Percentiles rank a stretch among this genome's conserved stretches.
These are phyloP conservation scores for Cercophora scortea DNA, from an alignment of 495 filamentous ascomycete genomes.

Conservation along the genomic window DNA sequence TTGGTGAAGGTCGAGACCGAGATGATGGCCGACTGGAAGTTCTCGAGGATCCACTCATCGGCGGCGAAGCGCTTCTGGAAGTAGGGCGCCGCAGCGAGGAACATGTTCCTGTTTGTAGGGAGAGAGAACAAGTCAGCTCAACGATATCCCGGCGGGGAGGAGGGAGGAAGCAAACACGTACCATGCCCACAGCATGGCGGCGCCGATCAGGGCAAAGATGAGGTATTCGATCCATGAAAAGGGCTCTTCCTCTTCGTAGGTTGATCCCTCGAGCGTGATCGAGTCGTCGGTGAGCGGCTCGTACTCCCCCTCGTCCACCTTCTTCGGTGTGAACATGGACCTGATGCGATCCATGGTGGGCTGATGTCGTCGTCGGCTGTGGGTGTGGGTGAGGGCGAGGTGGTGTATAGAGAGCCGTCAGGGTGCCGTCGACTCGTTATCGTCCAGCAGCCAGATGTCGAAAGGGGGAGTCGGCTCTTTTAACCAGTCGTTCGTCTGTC, in stretches of 20 bases:
- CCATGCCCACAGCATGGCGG: constrained; percentile 97
- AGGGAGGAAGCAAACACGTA: constrained; percentile 37
- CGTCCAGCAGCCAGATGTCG: too few relatives aligned
- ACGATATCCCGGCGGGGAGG: neutral
- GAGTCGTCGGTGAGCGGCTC: constrained; percentile 43
- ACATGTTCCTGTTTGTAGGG: constrained; percentile 74
- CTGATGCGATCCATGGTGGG: constrained; percentile 21
- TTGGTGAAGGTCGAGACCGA: constrained; percentile 82
- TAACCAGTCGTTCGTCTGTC: too few relatives aligned
- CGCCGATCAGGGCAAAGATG: constrained; percentile 78
- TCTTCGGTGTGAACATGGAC: constrained; percentile 16
- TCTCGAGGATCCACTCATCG: constrained; percentile 58
- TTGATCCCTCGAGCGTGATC: constrained; percentile 20
- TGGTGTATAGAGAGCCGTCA: too few relatives aligned
- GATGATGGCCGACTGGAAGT: constrained; percentile 84
- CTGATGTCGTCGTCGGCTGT: neutral
- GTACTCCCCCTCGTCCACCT: constrained; percentile 43
- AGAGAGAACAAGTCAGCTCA: neutral
- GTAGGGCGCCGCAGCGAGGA: constrained; percentile 89
- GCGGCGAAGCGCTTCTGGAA: constrained; percentile 76
- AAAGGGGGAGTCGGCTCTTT: too few relatives aligned
- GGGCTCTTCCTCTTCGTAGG: constrained; percentile 31
- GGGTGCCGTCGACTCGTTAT: too few relatives aligned
- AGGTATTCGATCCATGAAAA: constrained; percentile 77
- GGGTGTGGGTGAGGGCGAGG: too few relatives aligned